These are phyloP conservation scores for Fraxinus pennsylvanica DNA, from an alignment of 257 asterid genomes.

Conservation along the genomic window DNA sequence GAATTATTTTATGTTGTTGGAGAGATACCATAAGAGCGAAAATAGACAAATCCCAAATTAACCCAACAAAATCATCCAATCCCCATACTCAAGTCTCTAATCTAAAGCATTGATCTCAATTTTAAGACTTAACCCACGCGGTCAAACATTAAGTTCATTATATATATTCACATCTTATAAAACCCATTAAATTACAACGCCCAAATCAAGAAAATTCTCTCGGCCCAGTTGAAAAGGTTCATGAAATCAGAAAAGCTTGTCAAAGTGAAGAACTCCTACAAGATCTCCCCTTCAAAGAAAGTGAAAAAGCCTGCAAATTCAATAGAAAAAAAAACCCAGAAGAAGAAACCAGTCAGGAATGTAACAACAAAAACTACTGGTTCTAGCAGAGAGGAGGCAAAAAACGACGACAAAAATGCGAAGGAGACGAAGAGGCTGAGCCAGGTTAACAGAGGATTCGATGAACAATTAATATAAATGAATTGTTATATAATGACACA, in stretches of 20 bases:
- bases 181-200: too few relatives aligned
- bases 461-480: conserved; percentile 25
- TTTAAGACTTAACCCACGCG: too few relatives aligned
- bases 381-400: not conserved
- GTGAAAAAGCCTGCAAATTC: conserved; percentile 11
- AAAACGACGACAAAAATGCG: conserved; percentile 32
- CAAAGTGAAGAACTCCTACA: conserved; percentile 54
- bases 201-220: conserved; percentile 38
- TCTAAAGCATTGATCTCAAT: too few relatives aligned
- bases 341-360: conserved; percentile 4
- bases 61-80: too few relatives aligned
- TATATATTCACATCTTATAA: too few relatives aligned
- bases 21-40: too few relatives aligned
- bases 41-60: too few relatives aligned
- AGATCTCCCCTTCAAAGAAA: conserved; percentile 36
- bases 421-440: conserved; percentile 54
- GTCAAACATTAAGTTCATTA: too few relatives aligned
- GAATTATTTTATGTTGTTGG: too few relatives aligned
- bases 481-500: too few relatives aligned
- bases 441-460: conserved; percentile 50
- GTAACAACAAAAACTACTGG: not conserved
- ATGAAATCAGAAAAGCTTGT: conserved; percentile 48
- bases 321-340: conserved; percentile 2
- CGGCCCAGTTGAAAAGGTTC: conserved; percentile 49
- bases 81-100: too few relatives aligned